Evolutionary conservation across 2,329 filamentous ascomycete species (phyloP).

Genomic region (Celoporthe dispersa): DNA sequence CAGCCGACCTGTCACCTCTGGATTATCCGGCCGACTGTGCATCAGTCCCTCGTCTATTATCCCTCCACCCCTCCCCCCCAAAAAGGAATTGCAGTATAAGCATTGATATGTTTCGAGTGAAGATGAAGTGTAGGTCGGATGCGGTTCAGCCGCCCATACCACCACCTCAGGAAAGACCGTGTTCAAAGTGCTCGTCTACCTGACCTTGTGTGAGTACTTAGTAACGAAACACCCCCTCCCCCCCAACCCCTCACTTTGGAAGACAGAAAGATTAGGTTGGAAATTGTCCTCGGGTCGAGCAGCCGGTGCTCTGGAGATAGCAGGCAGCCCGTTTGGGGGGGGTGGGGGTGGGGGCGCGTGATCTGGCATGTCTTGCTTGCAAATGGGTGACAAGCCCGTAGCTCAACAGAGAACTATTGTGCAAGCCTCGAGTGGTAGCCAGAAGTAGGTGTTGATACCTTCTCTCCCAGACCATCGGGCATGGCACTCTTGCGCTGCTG

Average conservation of each 20-base stretch:
- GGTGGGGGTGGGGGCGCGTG: not conserved
- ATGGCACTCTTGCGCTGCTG: slow-evolving; percentile 53
- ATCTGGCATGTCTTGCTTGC: not conserved
- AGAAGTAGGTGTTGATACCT: slow-evolving; percentile 22
- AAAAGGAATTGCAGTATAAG: not conserved
- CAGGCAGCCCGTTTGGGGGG: not conserved
- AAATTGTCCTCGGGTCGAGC: not conserved
- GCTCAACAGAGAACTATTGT: slow-evolving; percentile 22
- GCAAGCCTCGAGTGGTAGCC: slow-evolving; percentile 27
- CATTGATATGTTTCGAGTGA: not conserved
- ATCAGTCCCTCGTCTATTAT: not conserved
- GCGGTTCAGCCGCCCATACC: not conserved
- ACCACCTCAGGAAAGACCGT: not conserved
- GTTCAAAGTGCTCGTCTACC: not conserved
- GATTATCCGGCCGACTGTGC: slow-evolving; percentile 6
- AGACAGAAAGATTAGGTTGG: not conserved
- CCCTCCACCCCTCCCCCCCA: too few relatives aligned
- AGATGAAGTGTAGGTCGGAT: not conserved
- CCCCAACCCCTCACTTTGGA: not conserved
- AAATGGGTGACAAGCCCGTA: not conserved
- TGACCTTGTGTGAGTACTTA: not conserved
- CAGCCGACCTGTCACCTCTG: slow-evolving; percentile 1
- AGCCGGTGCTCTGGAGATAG: not conserved
- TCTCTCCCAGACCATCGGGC: slow-evolving; percentile 22
- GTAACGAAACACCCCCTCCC: too few relatives aligned